These are phyloP conservation scores for Tephrocybe sp. DNA, from an alignment of 768 basidiomycete genomes.

Conservation along the genomic window DNA sequence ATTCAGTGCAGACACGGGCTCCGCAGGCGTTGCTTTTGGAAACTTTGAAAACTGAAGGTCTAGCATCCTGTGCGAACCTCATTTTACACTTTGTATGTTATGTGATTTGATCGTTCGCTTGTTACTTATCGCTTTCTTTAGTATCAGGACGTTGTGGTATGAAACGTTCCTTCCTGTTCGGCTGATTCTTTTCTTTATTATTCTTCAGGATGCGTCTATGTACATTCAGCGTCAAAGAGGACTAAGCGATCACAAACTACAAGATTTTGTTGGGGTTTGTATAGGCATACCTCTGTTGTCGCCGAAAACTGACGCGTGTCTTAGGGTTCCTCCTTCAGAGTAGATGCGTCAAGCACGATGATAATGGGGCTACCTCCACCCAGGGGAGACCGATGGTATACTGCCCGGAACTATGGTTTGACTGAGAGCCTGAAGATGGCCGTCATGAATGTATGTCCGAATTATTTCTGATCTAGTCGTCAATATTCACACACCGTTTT, in stretches of 20 bases:
- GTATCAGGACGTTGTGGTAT: constrained; percentile 39
- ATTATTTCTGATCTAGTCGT: neutral
- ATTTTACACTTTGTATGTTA: constrained; percentile 19
- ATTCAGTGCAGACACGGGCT: constrained; percentile 39
- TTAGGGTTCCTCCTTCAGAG: constrained; percentile 40
- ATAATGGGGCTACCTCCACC: constrained; percentile 44
- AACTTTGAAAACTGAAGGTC: constrained; percentile 30
- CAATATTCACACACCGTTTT: neutral
- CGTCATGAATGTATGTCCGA: constrained; percentile 31
- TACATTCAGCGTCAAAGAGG: constrained; percentile 42
- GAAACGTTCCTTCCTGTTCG: neutral
- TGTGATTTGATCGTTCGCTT: constrained; percentile 30
- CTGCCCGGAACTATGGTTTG: constrained; percentile 41
- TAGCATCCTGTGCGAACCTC: constrained; percentile 34
- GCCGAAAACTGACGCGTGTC: too few species aligned
- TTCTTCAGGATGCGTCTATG: constrained; percentile 37
- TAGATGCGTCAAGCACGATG: constrained; percentile 37
- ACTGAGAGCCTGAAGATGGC: constrained; percentile 36
- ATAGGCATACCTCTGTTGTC: too few species aligned
- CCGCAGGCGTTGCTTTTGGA: constrained; percentile 39
- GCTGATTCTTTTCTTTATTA: neutral
- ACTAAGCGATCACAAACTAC: constrained; percentile 36
- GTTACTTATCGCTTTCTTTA: constrained; percentile 17
- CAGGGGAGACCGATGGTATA: constrained; percentile 28
- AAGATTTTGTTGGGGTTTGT: constrained; percentile 46